Base-by-base conservation (phyloP, 345 rosid species). In the Gossypioides kirkii region DNA sequence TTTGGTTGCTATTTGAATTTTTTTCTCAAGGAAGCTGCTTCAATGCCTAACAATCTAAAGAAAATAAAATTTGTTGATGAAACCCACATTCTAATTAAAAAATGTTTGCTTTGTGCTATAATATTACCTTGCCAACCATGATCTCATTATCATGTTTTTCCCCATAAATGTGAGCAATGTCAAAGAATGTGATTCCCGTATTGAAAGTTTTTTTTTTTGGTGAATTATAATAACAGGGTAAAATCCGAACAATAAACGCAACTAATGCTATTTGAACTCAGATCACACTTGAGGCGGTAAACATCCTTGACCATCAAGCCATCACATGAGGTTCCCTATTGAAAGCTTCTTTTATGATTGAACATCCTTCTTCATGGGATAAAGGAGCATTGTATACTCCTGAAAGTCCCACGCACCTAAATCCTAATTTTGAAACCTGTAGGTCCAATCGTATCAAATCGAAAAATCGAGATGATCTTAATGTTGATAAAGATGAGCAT, bases 321-420 rank as follows among this genome's bases (percentile, higher is more conserved):
- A n/a, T n/a, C n/a, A n/a, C n/a, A n/a, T n/a, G n/a, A n/a, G n/a
- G n/a, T n/a, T n/a, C n/a, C 7, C 38, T 5, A 32, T 20, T 3
- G 36, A 80, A 87, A n/a, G 81, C 86, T 54, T 77, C 77, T 61
- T 77, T 81, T 59, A 83, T 58, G 46, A 84, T 3, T 5, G 81
- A 70, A 77, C 82, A 79, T 54, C 86, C 86, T 25, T 52, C 87
- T 79, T 84, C 85, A 65, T 79, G 85, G 23, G 86, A 56, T 8
- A 86, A 77, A 65, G 86, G 85, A 32, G 80, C 78, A 73, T 85
- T 81, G 3, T 36, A 46, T 0, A 78, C 4, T 3, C 89, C 84
- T 6, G 86, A 81, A 54, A 87, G 85, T 11, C 89, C 84, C 2
- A 6, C 85, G n/a, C 91, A 86, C 59, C 87, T 88, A 25, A 81